A percentile compares a stretch with the other conserved stretches of the same genome.
Evolutionary conservation across 208 protist genomes (phyloP).

Genomic region (Wallacemonas sp.): DNA sequence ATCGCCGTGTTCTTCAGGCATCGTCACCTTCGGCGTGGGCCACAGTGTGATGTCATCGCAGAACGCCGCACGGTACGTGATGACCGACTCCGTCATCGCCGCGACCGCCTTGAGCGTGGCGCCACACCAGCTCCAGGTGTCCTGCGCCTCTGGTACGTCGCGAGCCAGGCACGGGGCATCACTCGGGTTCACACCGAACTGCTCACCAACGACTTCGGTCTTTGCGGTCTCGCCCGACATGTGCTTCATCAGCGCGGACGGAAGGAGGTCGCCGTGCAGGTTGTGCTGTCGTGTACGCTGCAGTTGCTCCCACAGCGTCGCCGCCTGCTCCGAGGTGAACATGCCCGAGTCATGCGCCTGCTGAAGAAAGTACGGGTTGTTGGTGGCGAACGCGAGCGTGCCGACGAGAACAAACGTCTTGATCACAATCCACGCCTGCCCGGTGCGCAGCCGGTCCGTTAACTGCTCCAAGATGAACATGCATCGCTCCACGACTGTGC

Average conservation of each 20-base stretch:
- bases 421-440: constrained; percentile 28
- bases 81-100: neutral
- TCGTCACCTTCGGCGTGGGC: neutral
- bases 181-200: neutral
- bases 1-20: neutral
- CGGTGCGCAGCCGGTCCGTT: constrained; percentile 24
- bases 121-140: neutral
- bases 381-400: constrained; percentile 1
- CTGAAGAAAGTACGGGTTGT: constrained; percentile 1
- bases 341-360: constrained; percentile 1
- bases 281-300: constrained; percentile 26
- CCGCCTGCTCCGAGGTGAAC: constrained; percentile 5
- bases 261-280: constrained; percentile 14
- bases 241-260: constrained; percentile 10
- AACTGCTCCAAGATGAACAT: constrained; percentile 36
- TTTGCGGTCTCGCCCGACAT: neutral
- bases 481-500: constrained; percentile 33
- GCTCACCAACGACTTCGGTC: neutral
- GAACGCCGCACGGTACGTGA: neutral
- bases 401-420: constrained; percentile 31
- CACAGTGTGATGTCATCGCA: neutral
- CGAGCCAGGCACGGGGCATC: neutral
- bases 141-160: constrained; percentile 1
- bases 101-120: neutral
- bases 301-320: constrained; percentile 8